Conservation (phyloP, 768 basidiomycete species). For the Mycena epipterygia region DNA sequence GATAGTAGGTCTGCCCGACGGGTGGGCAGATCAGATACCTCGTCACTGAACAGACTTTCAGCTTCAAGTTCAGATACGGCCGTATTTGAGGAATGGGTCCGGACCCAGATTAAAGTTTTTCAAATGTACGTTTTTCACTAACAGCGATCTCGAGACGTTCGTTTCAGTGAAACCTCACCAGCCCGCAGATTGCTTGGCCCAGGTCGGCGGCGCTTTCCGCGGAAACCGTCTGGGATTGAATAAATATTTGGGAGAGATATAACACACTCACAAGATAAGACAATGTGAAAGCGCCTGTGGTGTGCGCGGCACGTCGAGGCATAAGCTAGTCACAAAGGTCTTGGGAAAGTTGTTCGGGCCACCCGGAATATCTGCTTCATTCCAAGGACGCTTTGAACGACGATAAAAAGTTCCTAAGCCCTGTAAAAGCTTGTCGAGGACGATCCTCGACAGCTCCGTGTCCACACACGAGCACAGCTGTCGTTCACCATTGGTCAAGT, state of each 20-base stretch:
- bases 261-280: conserved; percentile 5
- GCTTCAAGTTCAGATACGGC: too few relatives aligned
- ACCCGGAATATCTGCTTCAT: not conserved
- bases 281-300: not conserved
- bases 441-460: not conserved
- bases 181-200: conserved; percentile 17
- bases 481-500: not conserved
- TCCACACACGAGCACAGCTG: not conserved
- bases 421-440: not conserved
- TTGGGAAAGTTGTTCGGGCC: not conserved
- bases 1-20: too few relatives aligned
- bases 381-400: not conserved
- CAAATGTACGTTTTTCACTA: too few relatives aligned
- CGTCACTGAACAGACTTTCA: too few relatives aligned
- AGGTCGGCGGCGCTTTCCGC: not conserved
- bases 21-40: too few relatives aligned
- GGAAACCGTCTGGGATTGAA: conserved; percentile 26
- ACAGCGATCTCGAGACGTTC: not conserved
- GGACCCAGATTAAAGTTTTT: too few relatives aligned
- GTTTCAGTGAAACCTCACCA: conserved; percentile 13
- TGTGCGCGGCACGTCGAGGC: not conserved
- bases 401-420: not conserved
- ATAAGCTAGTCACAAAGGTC: not conserved
- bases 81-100: too few relatives aligned
- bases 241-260: not conserved